phyloP scores from a whole-genome alignment of 257 asterid genomes.

The Verbascum thapsus region DNA sequence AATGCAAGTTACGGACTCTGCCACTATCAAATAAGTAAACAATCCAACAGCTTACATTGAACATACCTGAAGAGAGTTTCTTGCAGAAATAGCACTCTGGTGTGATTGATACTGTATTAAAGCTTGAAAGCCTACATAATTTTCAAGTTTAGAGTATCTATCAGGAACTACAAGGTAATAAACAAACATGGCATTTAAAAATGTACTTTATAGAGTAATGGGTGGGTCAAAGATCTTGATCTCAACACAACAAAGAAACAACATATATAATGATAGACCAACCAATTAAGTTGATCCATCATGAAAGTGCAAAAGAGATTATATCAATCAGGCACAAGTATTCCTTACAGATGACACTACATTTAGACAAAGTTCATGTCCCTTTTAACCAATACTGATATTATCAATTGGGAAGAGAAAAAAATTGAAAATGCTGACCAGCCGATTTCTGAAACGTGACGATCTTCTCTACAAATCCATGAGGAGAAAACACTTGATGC shows the following conservation, averaged over 20 bases:
- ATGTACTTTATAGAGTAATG: slow-evolving; percentile 24
- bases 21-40: slow-evolving; percentile 16
- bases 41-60: slow-evolving; percentile 1
- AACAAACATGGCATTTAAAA: slow-evolving; percentile 7
- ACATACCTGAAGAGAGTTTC: slow-evolving; percentile 86
- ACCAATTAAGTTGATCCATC: slow-evolving; percentile 11
- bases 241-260: slow-evolving; percentile 34
- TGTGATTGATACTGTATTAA: slow-evolving; percentile 76
- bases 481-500: slow-evolving; percentile 99
- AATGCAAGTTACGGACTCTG: slow-evolving; percentile 27
- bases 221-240: slow-evolving; percentile 18
- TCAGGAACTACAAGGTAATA: slow-evolving; percentile 30
- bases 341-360: slow-evolving; percentile 29
- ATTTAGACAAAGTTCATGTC: slow-evolving; percentile 31
- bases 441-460: slow-evolving; percentile 99
- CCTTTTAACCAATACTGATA: slow-evolving; percentile 38
- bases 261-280: slow-evolving; percentile 24
- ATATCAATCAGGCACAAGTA: slow-evolving; percentile 23
- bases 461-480: slow-evolving; percentile 99
- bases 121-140: slow-evolving; percentile 88
- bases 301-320: slow-evolving; percentile 24
- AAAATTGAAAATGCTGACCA: slow-evolving; percentile 93
- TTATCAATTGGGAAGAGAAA: slow-evolving; percentile 50
- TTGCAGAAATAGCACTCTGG: slow-evolving; percentile 78
- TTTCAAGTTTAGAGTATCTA: slow-evolving; percentile 28